phyloP scores from a whole-genome alignment of 345 rosid genomes.

The Pelargonium nanum region DNA sequence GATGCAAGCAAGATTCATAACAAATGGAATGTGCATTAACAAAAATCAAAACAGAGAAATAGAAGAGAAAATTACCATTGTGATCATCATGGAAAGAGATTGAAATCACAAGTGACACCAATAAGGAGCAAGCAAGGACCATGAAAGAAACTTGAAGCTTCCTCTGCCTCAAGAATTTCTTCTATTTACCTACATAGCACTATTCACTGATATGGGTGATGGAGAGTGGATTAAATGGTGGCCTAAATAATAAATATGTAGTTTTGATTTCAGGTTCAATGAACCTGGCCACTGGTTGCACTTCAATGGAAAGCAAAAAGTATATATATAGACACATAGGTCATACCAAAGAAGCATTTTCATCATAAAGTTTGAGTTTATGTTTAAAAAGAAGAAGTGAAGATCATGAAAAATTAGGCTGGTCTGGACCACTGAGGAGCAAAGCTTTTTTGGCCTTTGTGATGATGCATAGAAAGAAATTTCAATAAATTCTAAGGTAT shows the following conservation, averaged over 20 bases:
- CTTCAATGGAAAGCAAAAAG: neutral
- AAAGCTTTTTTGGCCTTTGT: too few relatives aligned
- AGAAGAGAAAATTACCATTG: neutral
- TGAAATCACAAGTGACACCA: neutral
- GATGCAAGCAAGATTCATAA: neutral
- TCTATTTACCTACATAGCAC: neutral
- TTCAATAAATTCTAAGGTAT: too few relatives aligned
- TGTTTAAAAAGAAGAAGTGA: neutral
- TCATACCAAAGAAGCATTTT: neutral
- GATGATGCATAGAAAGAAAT: too few relatives aligned
- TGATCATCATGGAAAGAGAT: too few relatives aligned
- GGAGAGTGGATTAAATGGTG: slow-evolving; percentile 9
- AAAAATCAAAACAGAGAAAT: neutral
- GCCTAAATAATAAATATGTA: neutral
- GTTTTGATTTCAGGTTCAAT: slow-evolving; percentile 19
- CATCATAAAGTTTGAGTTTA: neutral
- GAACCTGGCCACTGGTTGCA: slow-evolving; percentile 22
- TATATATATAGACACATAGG: neutral
- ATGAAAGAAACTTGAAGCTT: neutral
- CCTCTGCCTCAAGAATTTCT: neutral
- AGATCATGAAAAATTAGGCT: neutral
- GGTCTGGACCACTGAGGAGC: too few relatives aligned
- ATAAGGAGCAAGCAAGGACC: neutral
- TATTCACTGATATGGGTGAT: neutral
- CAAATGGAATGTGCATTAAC: neutral